A percentile compares a stretch with the other conserved stretches of the same genome.
Evolutionary conservation across 2,329 filamentous ascomycete species (phyloP).

Genomic region (Coniochaeta prunicola): DNA sequence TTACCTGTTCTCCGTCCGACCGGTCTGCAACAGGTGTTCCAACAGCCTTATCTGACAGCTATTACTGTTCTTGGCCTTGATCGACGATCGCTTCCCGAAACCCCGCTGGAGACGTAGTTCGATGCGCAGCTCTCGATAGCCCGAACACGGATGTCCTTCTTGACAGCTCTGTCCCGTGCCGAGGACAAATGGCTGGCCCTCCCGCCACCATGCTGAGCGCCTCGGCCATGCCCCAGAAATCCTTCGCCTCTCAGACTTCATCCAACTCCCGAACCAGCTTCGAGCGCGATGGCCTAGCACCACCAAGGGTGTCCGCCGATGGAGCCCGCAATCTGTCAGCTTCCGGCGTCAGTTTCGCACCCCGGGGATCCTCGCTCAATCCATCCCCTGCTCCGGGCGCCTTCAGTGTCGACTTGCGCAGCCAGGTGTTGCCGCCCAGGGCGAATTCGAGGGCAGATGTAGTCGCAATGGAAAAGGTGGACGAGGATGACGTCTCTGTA

Average conservation of each 20-base stretch:
- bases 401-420: constrained; percentile 83
- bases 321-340: constrained; percentile 42
- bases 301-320: constrained; percentile 30
- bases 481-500: constrained; percentile 41
- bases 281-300: constrained; percentile 47
- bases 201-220: constrained; percentile 40
- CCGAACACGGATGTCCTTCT: constrained; percentile 18
- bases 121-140: constrained; percentile 2
- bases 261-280: constrained; percentile 36
- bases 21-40: neutral
- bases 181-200: constrained; percentile 27
- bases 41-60: neutral
- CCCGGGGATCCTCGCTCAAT: constrained; percentile 62
- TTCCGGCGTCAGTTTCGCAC: constrained; percentile 54
- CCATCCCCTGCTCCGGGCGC: constrained; percentile 69
- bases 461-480: constrained; percentile 47
- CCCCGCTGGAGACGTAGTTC: neutral
- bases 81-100: neutral
- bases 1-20: neutral
- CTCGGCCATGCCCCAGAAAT: constrained; percentile 44
- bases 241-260: constrained; percentile 36
- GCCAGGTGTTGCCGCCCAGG: constrained; percentile 59
- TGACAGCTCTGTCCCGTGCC: constrained; percentile 16
- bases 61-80: neutral
- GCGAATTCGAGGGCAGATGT: constrained; percentile 50